Base-by-base conservation (phyloP, 257 asterid genomes). In the Solanum sparsipilum region DNA sequence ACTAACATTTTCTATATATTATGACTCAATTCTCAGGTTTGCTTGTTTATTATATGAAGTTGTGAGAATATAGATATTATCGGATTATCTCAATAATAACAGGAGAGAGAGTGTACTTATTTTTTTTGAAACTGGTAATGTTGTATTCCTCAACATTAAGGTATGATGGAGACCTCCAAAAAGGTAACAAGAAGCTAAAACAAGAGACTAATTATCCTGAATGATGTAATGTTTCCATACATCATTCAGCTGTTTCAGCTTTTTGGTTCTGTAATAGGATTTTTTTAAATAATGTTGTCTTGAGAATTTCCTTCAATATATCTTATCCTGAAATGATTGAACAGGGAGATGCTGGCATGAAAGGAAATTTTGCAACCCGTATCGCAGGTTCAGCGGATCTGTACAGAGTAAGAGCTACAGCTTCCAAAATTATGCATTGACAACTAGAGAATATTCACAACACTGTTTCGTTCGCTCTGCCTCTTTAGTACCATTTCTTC, bases 311-410 rank as follows among this genome's bases (percentile, higher is more conserved):
- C 68, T 44, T 46, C 39, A 46, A 15, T 46, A 27, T 81, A 46
- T 27, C 38, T 81, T 46, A 81, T 81, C 39, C 67, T 44, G 39
- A 67, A 71, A 70, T 65, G 63, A 81, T 86, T 86, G 73, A 81
- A 86, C 79, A 97, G 98, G 99, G 99, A 20, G 99, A 96, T 86
- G 75, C 48, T 87, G 98, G 98, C 88, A 93, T 94, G 98, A 97
- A 97, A 92, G 98, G 98, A 87, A 91, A 92, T 82, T 93, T 97
- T 88, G 99, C 99, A 79, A 93, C 96, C 83, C 92, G 99, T 86
- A 58, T 97, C 41, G 89, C 98, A 86, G 99, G 98, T 87, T 96
- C 99, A 84, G 98, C 99, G 67, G 99, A 97, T 89, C 96, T 97
- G 68, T 97, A 93, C 92, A 93, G 76, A 81, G 99, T 96, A 92